phyloP scores from a whole-genome alignment of 2,329 filamentous ascomycete species.

The Escovopsis sp. region DNA sequence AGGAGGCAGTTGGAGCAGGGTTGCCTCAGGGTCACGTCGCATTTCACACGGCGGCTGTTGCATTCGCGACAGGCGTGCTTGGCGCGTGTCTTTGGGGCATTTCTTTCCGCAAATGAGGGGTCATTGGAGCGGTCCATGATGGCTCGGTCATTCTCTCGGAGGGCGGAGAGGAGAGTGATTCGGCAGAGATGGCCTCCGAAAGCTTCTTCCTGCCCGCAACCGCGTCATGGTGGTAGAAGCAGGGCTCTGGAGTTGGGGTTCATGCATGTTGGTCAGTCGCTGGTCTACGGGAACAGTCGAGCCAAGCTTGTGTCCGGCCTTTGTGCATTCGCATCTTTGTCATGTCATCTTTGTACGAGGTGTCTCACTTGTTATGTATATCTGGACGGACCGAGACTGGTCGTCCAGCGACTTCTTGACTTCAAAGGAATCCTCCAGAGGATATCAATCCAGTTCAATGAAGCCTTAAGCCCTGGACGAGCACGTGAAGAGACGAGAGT shows the following conservation, averaged over 20 bases:
- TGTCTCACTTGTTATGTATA: too few relatives aligned
- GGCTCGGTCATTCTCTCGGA: not conserved
- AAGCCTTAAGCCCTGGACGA: too few relatives aligned
- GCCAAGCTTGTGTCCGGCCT: not conserved
- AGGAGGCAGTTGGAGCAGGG: constrained; percentile 19
- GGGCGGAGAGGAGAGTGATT: too few relatives aligned
- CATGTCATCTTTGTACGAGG: too few relatives aligned
- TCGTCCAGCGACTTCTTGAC: too few relatives aligned
- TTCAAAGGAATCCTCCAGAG: too few relatives aligned
- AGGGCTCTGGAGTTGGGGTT: not conserved
- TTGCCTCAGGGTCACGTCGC: constrained; percentile 19
- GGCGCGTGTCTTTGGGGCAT: constrained; percentile 18
- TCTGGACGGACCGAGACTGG: too few relatives aligned
- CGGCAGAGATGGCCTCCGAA: not conserved
- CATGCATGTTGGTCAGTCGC: not conserved
- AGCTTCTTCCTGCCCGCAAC: not conserved
- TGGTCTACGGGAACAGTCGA: not conserved
- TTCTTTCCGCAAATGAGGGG: constrained; percentile 2
- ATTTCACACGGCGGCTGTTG: constrained; percentile 20
- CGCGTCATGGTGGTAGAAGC: too few relatives aligned
- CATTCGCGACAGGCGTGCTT: constrained; percentile 22
- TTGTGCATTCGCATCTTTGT: not conserved
- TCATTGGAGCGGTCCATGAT: constrained; percentile 1
- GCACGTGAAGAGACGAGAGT: too few relatives aligned
- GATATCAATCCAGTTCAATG: too few relatives aligned